Evolutionary conservation across 1,284 basidiomycete species (phyloP).

Genomic region (Irpex lacteus): DNA sequence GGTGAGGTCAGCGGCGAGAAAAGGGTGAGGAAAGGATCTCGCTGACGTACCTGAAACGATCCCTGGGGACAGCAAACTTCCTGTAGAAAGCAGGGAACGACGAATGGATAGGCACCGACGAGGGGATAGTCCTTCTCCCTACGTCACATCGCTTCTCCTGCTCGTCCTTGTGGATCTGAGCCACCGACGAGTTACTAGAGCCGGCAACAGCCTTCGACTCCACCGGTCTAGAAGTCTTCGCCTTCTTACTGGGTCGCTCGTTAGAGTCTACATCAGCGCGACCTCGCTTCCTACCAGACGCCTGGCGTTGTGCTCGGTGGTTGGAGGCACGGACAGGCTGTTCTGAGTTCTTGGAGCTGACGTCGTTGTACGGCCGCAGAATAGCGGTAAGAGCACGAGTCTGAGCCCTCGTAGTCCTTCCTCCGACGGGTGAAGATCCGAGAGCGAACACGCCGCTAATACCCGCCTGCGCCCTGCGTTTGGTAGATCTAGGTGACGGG

Average conservation of each 20-base stretch:
- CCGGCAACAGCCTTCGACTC: background rate
- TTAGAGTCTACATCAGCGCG: background rate
- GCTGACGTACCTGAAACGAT: background rate
- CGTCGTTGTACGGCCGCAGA: background rate
- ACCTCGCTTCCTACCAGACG: background rate
- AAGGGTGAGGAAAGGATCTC: background rate
- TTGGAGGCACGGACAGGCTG: background rate
- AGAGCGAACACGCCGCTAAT: background rate
- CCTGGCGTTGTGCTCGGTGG: background rate
- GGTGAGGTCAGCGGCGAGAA: background rate
- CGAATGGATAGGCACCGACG: conserved; percentile 40
- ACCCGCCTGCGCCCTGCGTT: background rate
- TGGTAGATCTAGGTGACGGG: background rate
- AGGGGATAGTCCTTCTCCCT: conserved; percentile 46
- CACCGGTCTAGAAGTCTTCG: background rate
- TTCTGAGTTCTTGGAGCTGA: background rate
- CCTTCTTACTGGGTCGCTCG: background rate
- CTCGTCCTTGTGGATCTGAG: background rate
- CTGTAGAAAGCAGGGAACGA: conserved; percentile 60
- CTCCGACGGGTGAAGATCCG: background rate
- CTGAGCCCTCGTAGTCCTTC: background rate
- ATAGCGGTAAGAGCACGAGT: background rate
- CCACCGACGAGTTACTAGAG: background rate
- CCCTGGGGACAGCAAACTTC: conserved; percentile 53
- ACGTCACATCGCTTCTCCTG: background rate